Percentiles rank a stretch among this genome's conserved stretches.
Evolutionary conservation across 2,329 filamentous ascomycete genomes (phyloP).

Genomic region (Venturia carpophila): DNA sequence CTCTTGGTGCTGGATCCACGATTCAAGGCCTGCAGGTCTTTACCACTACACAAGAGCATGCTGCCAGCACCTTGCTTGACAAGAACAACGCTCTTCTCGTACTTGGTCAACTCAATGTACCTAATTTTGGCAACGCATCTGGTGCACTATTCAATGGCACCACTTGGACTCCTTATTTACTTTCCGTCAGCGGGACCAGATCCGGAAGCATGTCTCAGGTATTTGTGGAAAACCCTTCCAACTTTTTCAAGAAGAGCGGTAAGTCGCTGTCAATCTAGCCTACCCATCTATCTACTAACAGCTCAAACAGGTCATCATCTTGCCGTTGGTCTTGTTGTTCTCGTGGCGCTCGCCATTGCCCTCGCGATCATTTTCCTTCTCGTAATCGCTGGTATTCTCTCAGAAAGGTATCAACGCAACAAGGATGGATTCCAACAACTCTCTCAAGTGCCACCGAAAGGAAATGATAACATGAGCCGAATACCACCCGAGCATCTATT

Average conservation of each 20-base stretch:
- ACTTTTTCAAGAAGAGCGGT: slow-evolving; percentile 62
- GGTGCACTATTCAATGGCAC: slow-evolving; percentile 85
- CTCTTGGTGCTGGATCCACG: slow-evolving; percentile 56
- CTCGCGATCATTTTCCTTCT: slow-evolving; percentile 70
- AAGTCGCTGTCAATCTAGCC: slow-evolving; percentile 33
- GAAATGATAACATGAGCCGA: slow-evolving; percentile 41
- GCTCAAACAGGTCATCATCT: slow-evolving; percentile 43
- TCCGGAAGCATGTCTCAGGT: slow-evolving; percentile 70
- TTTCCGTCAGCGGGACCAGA: slow-evolving; percentile 62
- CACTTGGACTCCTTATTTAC: slow-evolving; percentile 65
- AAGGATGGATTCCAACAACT: slow-evolving; percentile 75
- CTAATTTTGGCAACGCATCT: slow-evolving; percentile 70
- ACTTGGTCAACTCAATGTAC: slow-evolving; percentile 72
- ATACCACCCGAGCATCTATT: slow-evolving; percentile 42
- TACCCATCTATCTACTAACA: slow-evolving; percentile 21
- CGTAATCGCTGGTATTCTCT: slow-evolving; percentile 63
- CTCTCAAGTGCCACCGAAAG: slow-evolving; percentile 46
- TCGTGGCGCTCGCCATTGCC: slow-evolving; percentile 72
- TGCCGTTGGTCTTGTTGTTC: slow-evolving; percentile 67
- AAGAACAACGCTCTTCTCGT: slow-evolving; percentile 67
- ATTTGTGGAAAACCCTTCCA: slow-evolving; percentile 69
- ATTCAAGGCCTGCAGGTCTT: slow-evolving; percentile 80
- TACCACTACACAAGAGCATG: slow-evolving; percentile 60
- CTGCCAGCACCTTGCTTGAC: slow-evolving; percentile 54
- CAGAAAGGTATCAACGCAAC: slow-evolving; percentile 69